Percentiles rank a stretch among this genome's conserved stretches.
Evolutionary conservation across 768 basidiomycete genomes (phyloP).

Genomic region (Rhizopogon rudus): DNA sequence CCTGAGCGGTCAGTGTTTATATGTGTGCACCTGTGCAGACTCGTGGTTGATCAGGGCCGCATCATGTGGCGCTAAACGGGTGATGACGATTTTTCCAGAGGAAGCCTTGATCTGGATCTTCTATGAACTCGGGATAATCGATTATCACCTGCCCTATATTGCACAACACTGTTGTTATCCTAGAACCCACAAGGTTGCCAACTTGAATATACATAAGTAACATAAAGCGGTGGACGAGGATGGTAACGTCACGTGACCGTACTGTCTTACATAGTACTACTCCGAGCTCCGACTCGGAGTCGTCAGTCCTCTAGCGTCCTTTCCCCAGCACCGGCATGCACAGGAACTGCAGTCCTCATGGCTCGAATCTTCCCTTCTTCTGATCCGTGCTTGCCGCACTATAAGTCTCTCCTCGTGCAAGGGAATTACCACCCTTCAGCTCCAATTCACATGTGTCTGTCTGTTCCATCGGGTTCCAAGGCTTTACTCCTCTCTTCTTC

Average conservation of each 20-base stretch:
- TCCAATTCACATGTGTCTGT: constrained; percentile 62
- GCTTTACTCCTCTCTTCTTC: constrained; percentile 52
- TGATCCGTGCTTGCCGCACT: constrained; percentile 43
- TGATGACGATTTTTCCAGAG: neutral
- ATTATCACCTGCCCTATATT: neutral
- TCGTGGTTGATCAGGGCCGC: neutral
- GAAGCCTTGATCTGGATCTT: neutral
- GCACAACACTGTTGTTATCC: too few relatives aligned
- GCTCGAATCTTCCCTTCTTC: constrained; percentile 37
- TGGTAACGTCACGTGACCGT: constrained; percentile 12
- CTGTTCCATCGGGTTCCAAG: constrained; percentile 30
- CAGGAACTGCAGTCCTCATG: constrained; percentile 1
- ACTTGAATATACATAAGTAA: too few relatives aligned
- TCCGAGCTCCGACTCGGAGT: neutral
- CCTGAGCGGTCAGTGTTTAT: neutral
- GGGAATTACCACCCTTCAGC: constrained; percentile 46
- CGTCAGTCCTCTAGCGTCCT: neutral
- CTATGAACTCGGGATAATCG: neutral
- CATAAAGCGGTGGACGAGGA: neutral
- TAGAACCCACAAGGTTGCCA: neutral
- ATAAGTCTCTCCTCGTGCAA: constrained; percentile 53
- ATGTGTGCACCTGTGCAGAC: neutral
- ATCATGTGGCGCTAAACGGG: neutral
- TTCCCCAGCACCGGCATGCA: neutral
- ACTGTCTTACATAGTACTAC: neutral